These are phyloP conservation scores for Tagetes erecta DNA, from an alignment of 129 eudicot genomes.

Conservation along the genomic window DNA sequence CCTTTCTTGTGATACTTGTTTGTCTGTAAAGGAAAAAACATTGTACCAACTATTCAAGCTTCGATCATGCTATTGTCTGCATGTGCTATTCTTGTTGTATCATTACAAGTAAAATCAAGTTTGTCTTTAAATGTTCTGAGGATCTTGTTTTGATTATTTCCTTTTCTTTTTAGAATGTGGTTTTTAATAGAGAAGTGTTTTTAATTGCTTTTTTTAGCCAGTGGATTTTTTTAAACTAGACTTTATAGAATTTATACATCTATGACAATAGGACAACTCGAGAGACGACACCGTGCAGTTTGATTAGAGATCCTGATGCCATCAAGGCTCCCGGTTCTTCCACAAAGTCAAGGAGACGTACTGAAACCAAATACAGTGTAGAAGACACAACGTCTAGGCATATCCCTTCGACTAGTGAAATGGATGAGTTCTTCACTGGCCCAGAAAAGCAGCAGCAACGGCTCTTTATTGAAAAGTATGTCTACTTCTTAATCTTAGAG, in stretches of 20 bases:
- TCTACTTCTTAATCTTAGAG: not conserved
- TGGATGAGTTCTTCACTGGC: constrained; percentile 53
- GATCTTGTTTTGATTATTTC: constrained; percentile 12
- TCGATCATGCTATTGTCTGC: constrained; percentile 12
- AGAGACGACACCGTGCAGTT: constrained; percentile 64
- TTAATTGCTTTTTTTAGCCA: constrained; percentile 3
- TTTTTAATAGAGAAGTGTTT: constrained; percentile 18
- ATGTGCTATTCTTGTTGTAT: constrained; percentile 23
- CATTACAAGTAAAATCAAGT: constrained; percentile 13
- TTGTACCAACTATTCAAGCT: constrained; percentile 28
- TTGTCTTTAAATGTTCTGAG: constrained; percentile 23
- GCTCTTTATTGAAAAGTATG: constrained; percentile 53
- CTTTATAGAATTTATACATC: not conserved
- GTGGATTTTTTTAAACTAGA: not conserved
- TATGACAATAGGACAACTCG: constrained; percentile 46
- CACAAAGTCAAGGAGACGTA: constrained; percentile 38
- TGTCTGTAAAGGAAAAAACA: constrained; percentile 36
- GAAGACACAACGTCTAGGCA: constrained; percentile 28
- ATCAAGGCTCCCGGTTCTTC: constrained; percentile 53
- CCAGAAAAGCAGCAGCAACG: constrained; percentile 53
- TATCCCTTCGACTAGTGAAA: constrained; percentile 52
- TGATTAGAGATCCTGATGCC: constrained; percentile 49
- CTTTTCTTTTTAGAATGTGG: not conserved
- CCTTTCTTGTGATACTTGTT: constrained; percentile 43
- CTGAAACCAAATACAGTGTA: constrained; percentile 21